Conservation (phyloP, 163 green algal species). For the Chlorella variabilis region DNA sequence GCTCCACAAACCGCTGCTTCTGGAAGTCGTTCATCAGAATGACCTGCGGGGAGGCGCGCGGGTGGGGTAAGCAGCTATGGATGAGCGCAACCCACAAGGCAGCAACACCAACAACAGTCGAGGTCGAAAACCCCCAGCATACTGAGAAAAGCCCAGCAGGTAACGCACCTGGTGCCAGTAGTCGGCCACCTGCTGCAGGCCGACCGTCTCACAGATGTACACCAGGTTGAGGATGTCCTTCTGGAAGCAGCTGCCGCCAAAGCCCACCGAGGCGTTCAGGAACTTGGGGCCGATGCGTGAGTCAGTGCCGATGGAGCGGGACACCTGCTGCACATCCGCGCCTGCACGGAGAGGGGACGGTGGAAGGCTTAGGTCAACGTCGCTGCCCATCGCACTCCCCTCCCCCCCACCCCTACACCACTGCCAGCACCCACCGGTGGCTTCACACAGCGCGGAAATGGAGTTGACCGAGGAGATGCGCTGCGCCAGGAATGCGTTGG, state of each 20-base stretch:
- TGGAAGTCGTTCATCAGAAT: constrained; percentile 99
- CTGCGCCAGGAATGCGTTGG: constrained; percentile 99
- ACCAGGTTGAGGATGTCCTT: constrained; percentile 99
- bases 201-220: constrained; percentile 98
- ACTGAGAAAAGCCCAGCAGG: too few relatives aligned
- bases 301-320: constrained; percentile 93
- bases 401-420: too few relatives aligned
- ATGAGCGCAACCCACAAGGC: too few relatives aligned
- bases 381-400: too few relatives aligned
- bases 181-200: constrained; percentile 92
- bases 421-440: constrained; percentile 73
- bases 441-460: constrained; percentile 98
- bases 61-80: background rate
- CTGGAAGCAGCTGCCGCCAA: constrained; percentile 99
- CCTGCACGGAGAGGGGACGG: constrained; percentile 16
- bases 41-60: too few relatives aligned
- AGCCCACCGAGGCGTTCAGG: constrained; percentile 97
- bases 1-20: constrained; percentile 98
- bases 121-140: too few relatives aligned
- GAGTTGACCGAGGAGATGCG: constrained; percentile 99
- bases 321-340: constrained; percentile 72
- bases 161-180: constrained; percentile 82
- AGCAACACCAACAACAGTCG: too few relatives aligned
- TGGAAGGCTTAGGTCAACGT: background rate
- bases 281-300: constrained; percentile 97